Conservation (phyloP, 2,329 filamentous ascomycete species). For the Fusarium sulawesiense region DNA sequence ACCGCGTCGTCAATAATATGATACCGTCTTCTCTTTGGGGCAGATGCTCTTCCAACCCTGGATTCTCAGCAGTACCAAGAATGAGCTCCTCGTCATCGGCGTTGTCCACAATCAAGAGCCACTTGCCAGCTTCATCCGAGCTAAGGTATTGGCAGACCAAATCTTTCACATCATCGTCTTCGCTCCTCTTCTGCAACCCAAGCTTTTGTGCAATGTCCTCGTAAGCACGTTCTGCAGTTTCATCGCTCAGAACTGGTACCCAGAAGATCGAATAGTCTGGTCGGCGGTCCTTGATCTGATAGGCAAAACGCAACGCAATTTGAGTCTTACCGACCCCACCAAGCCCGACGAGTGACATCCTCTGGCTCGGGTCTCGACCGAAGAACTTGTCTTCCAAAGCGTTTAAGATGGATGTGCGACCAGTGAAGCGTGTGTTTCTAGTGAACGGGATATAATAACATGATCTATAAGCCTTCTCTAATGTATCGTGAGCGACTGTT, state of each 20-base stretch:
- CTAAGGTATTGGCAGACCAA: slow-evolving; percentile 52
- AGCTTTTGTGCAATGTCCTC: slow-evolving; percentile 48
- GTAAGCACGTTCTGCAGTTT: slow-evolving; percentile 52
- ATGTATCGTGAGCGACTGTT: background rate
- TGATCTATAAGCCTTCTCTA: background rate
- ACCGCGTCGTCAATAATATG: slow-evolving; percentile 40
- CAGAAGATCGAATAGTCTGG: slow-evolving; percentile 56
- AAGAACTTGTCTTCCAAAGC: slow-evolving; percentile 19
- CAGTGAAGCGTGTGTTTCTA: background rate
- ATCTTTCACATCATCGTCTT: slow-evolving; percentile 51
- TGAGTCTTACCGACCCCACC: slow-evolving; percentile 55
- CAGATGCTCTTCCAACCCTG: slow-evolving; percentile 41
- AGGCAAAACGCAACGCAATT: slow-evolving; percentile 52
- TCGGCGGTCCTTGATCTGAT: slow-evolving; percentile 39
- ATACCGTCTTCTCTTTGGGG: slow-evolving; percentile 37
- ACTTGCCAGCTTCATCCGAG: slow-evolving; percentile 44
- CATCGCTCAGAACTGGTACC: slow-evolving; percentile 49
- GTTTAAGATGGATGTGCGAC: background rate
- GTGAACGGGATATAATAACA: background rate
- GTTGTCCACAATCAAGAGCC: slow-evolving; percentile 60
- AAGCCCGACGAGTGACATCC: slow-evolving; percentile 37
- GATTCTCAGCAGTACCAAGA: slow-evolving; percentile 16
- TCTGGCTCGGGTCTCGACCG: background rate
- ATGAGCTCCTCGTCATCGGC: slow-evolving; percentile 54
- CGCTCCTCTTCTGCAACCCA: slow-evolving; percentile 44